Percentiles rank a stretch among this genome's conserved stretches.
Evolutionary conservation across 306 rosid species (phyloP).

Genomic region (Trifolium pratense): DNA sequence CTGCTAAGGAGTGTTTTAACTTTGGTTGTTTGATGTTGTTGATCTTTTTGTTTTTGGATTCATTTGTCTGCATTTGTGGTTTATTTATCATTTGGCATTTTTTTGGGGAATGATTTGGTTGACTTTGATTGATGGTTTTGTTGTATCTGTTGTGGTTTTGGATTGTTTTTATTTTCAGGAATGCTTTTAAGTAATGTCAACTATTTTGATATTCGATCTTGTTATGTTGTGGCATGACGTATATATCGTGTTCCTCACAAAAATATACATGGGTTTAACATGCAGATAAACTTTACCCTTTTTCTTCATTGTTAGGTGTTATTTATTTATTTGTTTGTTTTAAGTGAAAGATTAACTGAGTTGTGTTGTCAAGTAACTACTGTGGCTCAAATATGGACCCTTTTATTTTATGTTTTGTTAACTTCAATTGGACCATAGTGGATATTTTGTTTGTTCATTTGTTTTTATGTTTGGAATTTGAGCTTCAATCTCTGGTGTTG

Average conservation of each 20-base stretch:
- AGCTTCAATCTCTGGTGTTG: background rate
- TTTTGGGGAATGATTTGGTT: background rate
- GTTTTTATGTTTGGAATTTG: background rate
- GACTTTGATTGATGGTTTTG: constrained; percentile 10
- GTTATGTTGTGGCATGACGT: constrained; percentile 1
- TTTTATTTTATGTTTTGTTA: background rate
- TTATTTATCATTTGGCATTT: background rate
- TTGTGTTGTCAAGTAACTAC: background rate
- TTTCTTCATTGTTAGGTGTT: constrained; percentile 12
- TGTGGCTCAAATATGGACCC: background rate
- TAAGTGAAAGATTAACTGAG: constrained; percentile 16
- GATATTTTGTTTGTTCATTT: constrained; percentile 10
- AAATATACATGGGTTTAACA: background rate
- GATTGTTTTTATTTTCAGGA: background rate
- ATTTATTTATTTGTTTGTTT: background rate
- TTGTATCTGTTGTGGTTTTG: background rate
- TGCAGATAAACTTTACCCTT: background rate
- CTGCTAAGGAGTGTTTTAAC: background rate
- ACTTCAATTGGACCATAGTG: background rate
- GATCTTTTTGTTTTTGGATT: constrained; percentile 35
- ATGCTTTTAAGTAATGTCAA: background rate
- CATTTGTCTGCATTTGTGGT: background rate
- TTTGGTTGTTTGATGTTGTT: constrained; percentile 48
- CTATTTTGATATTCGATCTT: background rate
- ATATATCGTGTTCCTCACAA: background rate